Conservation (phyloP, 2,329 filamentous ascomycete genomes). For the Venturia effusa region DNA sequence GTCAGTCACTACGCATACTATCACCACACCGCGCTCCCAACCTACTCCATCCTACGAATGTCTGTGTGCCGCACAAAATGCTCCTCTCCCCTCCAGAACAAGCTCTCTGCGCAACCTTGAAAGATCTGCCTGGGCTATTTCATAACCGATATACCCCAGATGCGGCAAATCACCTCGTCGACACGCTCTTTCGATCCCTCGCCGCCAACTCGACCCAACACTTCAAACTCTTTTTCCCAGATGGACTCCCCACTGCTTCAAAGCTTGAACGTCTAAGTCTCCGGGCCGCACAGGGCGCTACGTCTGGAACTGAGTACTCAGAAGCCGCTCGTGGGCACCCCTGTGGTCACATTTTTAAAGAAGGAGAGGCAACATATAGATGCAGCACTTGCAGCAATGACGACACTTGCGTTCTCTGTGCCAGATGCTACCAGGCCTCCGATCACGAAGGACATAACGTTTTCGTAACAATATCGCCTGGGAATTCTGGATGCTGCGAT, state of each 20-base stretch:
- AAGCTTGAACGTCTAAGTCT: constrained; percentile 56
- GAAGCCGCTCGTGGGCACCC: constrained; percentile 83
- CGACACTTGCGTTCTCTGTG: constrained; percentile 91
- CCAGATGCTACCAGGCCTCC: constrained; percentile 86
- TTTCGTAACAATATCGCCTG: constrained; percentile 73
- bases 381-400: constrained; percentile 92
- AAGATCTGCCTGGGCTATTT: constrained; percentile 53
- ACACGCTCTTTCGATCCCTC: constrained; percentile 77
- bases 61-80: not conserved
- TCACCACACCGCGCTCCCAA: not conserved
- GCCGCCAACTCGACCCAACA: constrained; percentile 65
- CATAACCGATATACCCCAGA: constrained; percentile 64
- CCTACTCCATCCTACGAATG: not conserved
- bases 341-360: constrained; percentile 95
- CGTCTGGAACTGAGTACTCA: constrained; percentile 90
- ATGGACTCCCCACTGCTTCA: constrained; percentile 49
- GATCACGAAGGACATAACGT: constrained; percentile 92
- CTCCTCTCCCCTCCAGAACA: not conserved
- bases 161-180: constrained; percentile 61
- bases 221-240: constrained; percentile 70
- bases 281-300: constrained; percentile 77
- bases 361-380: constrained; percentile 84
- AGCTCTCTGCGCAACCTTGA: constrained; percentile 12
- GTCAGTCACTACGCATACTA: not conserved
- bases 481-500: constrained; percentile 93